These are phyloP conservation scores for Trametes sp. DNA, from an alignment of 1,284 basidiomycete genomes.

Conservation along the genomic window DNA sequence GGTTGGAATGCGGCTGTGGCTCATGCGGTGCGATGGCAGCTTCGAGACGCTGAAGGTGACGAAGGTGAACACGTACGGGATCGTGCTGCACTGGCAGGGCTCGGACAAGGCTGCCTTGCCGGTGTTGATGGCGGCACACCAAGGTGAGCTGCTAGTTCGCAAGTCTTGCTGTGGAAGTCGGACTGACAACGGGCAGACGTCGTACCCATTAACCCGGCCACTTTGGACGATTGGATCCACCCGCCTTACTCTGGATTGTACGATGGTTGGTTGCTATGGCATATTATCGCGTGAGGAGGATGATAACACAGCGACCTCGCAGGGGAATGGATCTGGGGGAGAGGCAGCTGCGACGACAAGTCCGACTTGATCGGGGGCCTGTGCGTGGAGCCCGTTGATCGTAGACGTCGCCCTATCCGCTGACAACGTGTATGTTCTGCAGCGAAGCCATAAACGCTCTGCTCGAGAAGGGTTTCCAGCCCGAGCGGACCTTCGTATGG, in stretches of 20 bases:
- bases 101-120: constrained; percentile 62
- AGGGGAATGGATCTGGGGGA: constrained; percentile 65
- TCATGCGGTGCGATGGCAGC: constrained; percentile 41
- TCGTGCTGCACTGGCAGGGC: constrained; percentile 72
- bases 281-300: too few relatives aligned
- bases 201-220: constrained; percentile 61
- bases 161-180: neutral
- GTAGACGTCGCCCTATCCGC: neutral
- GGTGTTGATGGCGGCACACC: constrained; percentile 69
- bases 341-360: constrained; percentile 71
- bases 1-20: constrained; percentile 23
- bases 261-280: constrained; percentile 39
- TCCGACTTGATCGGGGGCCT: constrained; percentile 61
- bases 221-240: constrained; percentile 58
- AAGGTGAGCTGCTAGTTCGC: too few relatives aligned
- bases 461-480: constrained; percentile 56
- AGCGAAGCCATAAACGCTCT: constrained; percentile 62
- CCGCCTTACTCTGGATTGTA: constrained; percentile 46
- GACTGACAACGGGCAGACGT: constrained; percentile 49
- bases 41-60: constrained; percentile 58
- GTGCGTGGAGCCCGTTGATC: constrained; percentile 44
- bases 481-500: constrained; percentile 63
- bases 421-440: neutral
- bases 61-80: constrained; percentile 68
- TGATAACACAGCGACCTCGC: neutral